Percentiles rank a stretch among this genome's conserved stretches.
Evolutionary conservation across 305 asterid genomes (phyloP).

Genomic region (Fraxinus nigra): DNA sequence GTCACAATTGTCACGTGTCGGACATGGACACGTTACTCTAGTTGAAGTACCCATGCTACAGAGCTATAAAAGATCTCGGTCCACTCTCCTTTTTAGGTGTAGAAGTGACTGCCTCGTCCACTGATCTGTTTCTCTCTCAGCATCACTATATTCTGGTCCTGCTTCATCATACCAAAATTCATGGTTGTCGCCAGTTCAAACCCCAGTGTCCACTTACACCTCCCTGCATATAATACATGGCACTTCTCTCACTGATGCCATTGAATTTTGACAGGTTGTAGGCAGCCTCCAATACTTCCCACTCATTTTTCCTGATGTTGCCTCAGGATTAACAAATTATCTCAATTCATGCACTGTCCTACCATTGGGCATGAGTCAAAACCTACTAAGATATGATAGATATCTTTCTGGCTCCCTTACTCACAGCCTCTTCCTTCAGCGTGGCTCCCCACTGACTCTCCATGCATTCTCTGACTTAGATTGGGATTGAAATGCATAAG

Average conservation of each 20-base stretch:
- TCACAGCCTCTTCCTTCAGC: not conserved
- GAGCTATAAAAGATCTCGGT: no score
- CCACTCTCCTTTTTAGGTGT: no score
- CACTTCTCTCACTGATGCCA: not conserved
- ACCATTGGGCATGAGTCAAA: not conserved
- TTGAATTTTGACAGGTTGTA: not conserved
- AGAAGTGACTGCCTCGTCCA: not conserved
- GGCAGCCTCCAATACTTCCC: not conserved
- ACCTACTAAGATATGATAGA: not conserved
- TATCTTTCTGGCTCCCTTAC: not conserved
- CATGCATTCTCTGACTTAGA: not conserved
- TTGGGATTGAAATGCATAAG: not conserved
- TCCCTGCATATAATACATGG: not conserved
- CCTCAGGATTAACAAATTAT: not conserved
- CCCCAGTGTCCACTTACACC: not conserved
- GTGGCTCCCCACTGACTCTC: not conserved
- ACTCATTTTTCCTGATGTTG: not conserved
- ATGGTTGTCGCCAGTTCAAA: not conserved
- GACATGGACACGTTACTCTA: no score
- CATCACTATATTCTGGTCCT: not conserved
- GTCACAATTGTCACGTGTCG: no score
- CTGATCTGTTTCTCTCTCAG: not conserved
- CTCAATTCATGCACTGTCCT: not conserved
- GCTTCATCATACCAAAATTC: not conserved
- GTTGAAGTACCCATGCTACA: no score